These are phyloP conservation scores for Candida sp. DNA, from an alignment of 1,139 yeast species.

Conservation along the genomic window DNA sequence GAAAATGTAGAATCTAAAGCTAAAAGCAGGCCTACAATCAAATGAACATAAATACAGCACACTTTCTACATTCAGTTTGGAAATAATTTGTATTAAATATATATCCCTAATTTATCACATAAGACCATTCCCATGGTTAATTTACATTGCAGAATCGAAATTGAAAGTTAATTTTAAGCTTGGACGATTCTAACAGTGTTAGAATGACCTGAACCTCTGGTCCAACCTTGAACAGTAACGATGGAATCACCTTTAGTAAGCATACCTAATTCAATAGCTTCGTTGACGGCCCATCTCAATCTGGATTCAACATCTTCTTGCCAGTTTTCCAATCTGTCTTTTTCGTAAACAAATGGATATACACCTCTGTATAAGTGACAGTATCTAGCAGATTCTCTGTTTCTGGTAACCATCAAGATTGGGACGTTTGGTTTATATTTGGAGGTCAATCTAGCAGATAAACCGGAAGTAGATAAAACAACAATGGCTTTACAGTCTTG, in stretches of 20 bases:
- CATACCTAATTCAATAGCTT: constrained; percentile 86
- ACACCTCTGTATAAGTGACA: constrained; percentile 98
- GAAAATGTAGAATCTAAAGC: too few relatives aligned
- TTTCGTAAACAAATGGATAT: constrained; percentile 86
- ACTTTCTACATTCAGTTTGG: background rate
- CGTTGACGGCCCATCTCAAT: constrained; percentile 90
- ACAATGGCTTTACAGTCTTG: constrained; percentile 96
- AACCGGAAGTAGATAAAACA: constrained; percentile 92
- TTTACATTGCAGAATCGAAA: background rate
- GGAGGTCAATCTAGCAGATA: constrained; percentile 92
- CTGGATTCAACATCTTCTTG: constrained; percentile 95
- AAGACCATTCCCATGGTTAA: background rate
- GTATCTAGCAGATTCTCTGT: constrained; percentile 88
- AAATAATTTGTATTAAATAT: background rate
- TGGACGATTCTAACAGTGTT: constrained; percentile 85
- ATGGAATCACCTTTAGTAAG: constrained; percentile 84
- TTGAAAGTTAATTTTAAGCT: constrained; percentile 24
- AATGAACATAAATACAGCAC: too few relatives aligned
- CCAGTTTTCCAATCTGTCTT: constrained; percentile 78
- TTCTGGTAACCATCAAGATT: constrained; percentile 97
- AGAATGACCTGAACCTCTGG: constrained; percentile 98
- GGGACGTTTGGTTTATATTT: constrained; percentile 99
- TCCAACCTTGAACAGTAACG: constrained; percentile 98
- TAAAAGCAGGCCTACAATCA: too few relatives aligned
- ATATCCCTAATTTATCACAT: background rate